phyloP scores from a whole-genome alignment of 495 filamentous ascomycete species.

The Darksidea phi region DNA sequence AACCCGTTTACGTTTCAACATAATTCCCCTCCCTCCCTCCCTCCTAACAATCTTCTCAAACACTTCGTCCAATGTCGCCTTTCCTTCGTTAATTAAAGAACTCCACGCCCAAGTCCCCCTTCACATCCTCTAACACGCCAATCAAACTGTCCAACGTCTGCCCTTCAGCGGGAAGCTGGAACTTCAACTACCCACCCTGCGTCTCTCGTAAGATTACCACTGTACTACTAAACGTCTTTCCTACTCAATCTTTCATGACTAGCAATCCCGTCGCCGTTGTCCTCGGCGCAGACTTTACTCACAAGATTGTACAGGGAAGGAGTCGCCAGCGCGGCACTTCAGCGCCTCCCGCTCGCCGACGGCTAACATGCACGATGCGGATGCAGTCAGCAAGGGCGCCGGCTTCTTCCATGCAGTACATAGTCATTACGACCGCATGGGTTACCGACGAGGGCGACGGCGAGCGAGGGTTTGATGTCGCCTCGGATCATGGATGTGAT shows the following conservation, averaged over 20 bases:
- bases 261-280: conserved; percentile 5
- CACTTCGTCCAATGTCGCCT: conserved; percentile 27
- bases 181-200: conserved; percentile 21
- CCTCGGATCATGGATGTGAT: conserved; percentile 81
- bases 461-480: conserved; percentile 58
- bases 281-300: conserved; percentile 8
- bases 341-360: conserved; percentile 15
- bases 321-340: conserved; percentile 17
- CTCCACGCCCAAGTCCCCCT: conserved; percentile 22
- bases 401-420: conserved; percentile 38
- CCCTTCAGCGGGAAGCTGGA: conserved; percentile 18
- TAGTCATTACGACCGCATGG: conserved; percentile 56
- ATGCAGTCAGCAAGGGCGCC: conserved; percentile 32
- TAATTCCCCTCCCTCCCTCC: conserved; percentile 17
- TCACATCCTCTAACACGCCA: conserved; percentile 1
- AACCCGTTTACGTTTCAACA: background rate
- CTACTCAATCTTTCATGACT: conserved; percentile 13
- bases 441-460: conserved; percentile 53
- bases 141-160: conserved; percentile 10
- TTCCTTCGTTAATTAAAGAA: conserved; percentile 22
- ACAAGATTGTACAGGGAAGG: conserved; percentile 25
- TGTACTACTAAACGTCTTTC: background rate
- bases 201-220: conserved; percentile 14
- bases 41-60: conserved; percentile 29
- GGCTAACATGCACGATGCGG: conserved; percentile 33